Base-by-base conservation (phyloP, 305 asterid species). In the Andrographis paniculata region DNA sequence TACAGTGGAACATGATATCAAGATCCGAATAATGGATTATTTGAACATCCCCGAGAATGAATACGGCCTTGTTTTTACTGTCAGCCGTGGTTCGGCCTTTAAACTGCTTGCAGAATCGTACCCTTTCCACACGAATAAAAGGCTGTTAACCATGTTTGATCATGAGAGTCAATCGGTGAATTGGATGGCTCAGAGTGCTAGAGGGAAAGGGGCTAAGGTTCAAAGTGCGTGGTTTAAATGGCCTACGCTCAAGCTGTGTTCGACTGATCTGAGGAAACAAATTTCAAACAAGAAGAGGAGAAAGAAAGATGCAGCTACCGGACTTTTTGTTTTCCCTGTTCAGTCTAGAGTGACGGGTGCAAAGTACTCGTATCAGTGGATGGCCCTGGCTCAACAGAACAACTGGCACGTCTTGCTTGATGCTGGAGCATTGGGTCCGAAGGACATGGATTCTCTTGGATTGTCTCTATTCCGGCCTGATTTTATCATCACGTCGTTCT, bases 301-400 rank as follows among this genome's bases (percentile, higher is more conserved):
- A 77, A 78, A 53, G 72, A 89, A 86, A 69, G 96, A 83, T 63
- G 68, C 94, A 4, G 94, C 99, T 0, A 71, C 78, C n/a, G 99
- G 99, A 23, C 96, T 89, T 45, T 89, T 89, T 39, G 93, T 82
- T 47, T 89, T 89, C 60, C 98, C 98, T 17, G 98, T 89, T 21
- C 98, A 89, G 58, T 89, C 98, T 21, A 72, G 98, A 55, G 98
- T 89, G 42, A 82, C 92, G 0, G 98, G 98, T 36, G 95, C 96
- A 0, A 89, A 86, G 66, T 89, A 89, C 65, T 89, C 98, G 5
- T 89, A 89, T 59, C 98, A 89, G 53, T 89, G 98, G 98, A 89
- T 89, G 98, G 93, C 96, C 19, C 51, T 89, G 67, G 98, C 98
- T 55, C 98, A 89, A 64, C 98, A 89, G 77, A 89, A 89, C 60